These are phyloP conservation scores for Penicillium herquei DNA, from an alignment of 495 filamentous ascomycete genomes.

Conservation along the genomic window DNA sequence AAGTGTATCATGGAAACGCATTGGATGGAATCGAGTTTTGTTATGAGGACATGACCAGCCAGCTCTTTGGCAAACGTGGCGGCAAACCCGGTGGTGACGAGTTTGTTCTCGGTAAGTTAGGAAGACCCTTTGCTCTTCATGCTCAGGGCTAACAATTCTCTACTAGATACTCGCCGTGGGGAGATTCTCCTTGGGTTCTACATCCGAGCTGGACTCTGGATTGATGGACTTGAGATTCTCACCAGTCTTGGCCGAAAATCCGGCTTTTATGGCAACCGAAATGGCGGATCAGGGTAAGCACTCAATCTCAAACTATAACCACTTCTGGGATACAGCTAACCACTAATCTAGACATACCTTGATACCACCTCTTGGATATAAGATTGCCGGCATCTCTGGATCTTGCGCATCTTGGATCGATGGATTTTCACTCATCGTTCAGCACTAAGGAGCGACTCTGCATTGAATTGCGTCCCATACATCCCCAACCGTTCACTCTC, in stretches of 20 bases:
- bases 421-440: constrained; percentile 84
- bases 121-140: background rate
- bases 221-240: constrained; percentile 88
- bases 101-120: constrained; percentile 68
- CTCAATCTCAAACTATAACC: background rate
- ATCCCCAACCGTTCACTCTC: background rate
- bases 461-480: background rate
- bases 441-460: constrained; percentile 44
- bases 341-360: constrained; percentile 67
- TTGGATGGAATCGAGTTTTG: constrained; percentile 89
- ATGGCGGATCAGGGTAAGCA: constrained; percentile 78
- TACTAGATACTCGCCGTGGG: constrained; percentile 74
- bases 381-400: constrained; percentile 82
- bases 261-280: constrained; percentile 76
- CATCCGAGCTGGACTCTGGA: constrained; percentile 76
- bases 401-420: constrained; percentile 82
- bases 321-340: background rate
- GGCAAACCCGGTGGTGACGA: constrained; percentile 72
- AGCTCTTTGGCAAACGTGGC: constrained; percentile 85
- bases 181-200: constrained; percentile 88
- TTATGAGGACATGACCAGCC: constrained; percentile 83
- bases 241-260: constrained; percentile 86
- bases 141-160: constrained; percentile 19
- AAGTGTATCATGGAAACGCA: constrained; percentile 74
- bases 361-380: constrained; percentile 86